Evolutionary conservation across 1,284 basidiomycete species (phyloP), one percentile per base, ranked within the genome.

Genomic region (Microbotryum scabiosae): DNA sequence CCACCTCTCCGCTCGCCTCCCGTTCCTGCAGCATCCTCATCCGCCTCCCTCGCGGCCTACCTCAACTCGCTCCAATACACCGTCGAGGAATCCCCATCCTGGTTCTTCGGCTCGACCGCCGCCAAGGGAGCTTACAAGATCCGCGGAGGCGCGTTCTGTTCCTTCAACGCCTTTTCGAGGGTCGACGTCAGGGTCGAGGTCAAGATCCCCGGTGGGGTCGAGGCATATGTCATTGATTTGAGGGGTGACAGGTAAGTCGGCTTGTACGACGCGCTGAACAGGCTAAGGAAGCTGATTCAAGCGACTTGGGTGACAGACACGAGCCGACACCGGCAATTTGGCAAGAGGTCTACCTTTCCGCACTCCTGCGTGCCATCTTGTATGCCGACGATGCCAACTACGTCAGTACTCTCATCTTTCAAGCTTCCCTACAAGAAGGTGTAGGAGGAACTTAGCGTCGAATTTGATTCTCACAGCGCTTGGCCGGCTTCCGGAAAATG

Each of bases 101-200:
- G 96, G 92, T 96, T 97, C 74, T 85, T 88, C 32, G 89, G 60
- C 18, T 62, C 66, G 52, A 67, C 68, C 48, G 75, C 76, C 51
- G 64, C 70, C 10, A 79, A 82, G n/a, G 97, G 90, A 87, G 54
- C 57, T 1, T 69, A 60, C 58, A 94, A 93, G 76, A 88, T 98
- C 45, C 83, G 87, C 66, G 88, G 87, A 70, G 96, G 96, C 6
- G 92, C 87, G 54, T 99, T 91, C 75, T 99, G 94, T 87, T 90
- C 92, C 76, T 99, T 97, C 79, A 96, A 99, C 74, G 96, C 96
- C 18, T 98, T 99, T 74, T 94, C 92, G 47, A 81, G 96, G 23
- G 89, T 98, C 45, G 96, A 99, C 72, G 85, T 98, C 26, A 84
- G 94, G 48, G 93, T 99, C 8, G 94, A 98, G 68, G 96, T 97